phyloP scores from a whole-genome alignment of 2,329 filamentous ascomycete species.

The Penicillium sp. region DNA sequence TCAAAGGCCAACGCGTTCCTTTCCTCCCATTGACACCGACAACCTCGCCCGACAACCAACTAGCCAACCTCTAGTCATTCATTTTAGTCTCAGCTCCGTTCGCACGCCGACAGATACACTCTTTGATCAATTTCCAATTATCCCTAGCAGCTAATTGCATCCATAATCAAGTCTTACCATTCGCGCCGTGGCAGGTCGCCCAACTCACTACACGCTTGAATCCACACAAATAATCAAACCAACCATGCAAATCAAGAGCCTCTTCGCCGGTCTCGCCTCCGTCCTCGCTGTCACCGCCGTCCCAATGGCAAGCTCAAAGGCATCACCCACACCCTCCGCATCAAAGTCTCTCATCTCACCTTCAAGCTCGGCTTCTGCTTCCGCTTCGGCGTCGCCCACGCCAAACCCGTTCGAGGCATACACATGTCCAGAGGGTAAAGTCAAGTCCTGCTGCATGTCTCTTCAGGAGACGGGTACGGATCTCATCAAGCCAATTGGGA shows the following conservation, averaged over 20 bases:
- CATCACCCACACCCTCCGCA: constrained; percentile 6
- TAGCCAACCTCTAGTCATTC: constrained; percentile 18
- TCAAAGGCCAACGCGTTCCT: not conserved
- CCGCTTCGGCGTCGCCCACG: constrained; percentile 8
- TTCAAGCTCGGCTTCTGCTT: constrained; percentile 6
- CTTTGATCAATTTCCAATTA: not conserved
- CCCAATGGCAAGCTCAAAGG: constrained; percentile 7
- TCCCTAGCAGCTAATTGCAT: not conserved
- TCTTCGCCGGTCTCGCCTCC: constrained; percentile 13
- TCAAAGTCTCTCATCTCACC: constrained; percentile 2
- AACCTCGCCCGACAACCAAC: not conserved
- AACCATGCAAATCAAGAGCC: constrained; percentile 13
- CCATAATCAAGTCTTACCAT: not conserved
- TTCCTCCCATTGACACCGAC: constrained; percentile 7
- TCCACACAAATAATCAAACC: not conserved
- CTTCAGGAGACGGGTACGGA: constrained; percentile 17
- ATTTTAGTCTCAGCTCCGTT: constrained; percentile 3
- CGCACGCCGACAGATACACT: not conserved
- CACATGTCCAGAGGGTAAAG: constrained; percentile 23
- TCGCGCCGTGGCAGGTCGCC: not conserved
- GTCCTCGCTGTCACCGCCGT: constrained; percentile 15
- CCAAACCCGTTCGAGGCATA: constrained; percentile 14
- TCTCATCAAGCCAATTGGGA: constrained; percentile 18
- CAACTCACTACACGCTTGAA: not conserved
- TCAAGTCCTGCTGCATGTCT: constrained; percentile 29